A percentile compares a stretch with the other conserved stretches of the same genome.
phyloP scores from a whole-genome alignment of 441 rosid species.

The Pelargonium australe region DNA sequence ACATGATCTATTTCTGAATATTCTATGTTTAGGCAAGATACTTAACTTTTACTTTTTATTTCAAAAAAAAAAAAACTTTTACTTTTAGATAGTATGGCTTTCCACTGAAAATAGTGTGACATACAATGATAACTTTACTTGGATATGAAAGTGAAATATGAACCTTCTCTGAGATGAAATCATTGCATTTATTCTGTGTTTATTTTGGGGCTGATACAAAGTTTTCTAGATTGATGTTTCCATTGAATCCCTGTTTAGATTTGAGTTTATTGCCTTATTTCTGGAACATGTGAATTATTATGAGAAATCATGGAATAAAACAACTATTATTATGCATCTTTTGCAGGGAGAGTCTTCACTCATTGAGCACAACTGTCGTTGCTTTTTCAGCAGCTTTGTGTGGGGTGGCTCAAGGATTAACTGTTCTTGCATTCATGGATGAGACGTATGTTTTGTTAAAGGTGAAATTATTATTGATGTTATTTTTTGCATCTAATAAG shows the following conservation, averaged over 20 bases:
- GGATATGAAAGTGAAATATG: neutral
- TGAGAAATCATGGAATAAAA: neutral
- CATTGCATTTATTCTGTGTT: neutral
- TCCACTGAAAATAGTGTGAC: neutral
- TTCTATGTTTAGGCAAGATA: neutral
- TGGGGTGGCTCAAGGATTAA: conserved; percentile 55
- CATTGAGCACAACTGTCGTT: conserved; percentile 40
- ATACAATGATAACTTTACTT: neutral
- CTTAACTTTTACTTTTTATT: neutral
- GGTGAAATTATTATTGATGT: conserved; percentile 37
- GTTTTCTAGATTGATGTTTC: neutral
- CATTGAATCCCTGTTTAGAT: neutral
- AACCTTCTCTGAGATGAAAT: conserved; percentile 5
- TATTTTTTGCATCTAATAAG: conserved; percentile 11
- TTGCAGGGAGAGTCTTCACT: conserved; percentile 69
- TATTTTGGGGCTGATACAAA: neutral
- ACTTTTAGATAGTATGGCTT: neutral
- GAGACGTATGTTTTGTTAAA: conserved; percentile 53
- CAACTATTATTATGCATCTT: conserved; percentile 18
- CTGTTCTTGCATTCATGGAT: conserved; percentile 42
- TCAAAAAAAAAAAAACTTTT: too few relatives aligned
- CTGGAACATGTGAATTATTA: neutral
- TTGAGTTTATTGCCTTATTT: conserved; percentile 1
- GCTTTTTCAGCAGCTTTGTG: conserved; percentile 47
- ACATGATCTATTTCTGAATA: neutral